Conservation (phyloP, 306 rosid genomes). For the Casuarina cunninghamiana region DNA sequence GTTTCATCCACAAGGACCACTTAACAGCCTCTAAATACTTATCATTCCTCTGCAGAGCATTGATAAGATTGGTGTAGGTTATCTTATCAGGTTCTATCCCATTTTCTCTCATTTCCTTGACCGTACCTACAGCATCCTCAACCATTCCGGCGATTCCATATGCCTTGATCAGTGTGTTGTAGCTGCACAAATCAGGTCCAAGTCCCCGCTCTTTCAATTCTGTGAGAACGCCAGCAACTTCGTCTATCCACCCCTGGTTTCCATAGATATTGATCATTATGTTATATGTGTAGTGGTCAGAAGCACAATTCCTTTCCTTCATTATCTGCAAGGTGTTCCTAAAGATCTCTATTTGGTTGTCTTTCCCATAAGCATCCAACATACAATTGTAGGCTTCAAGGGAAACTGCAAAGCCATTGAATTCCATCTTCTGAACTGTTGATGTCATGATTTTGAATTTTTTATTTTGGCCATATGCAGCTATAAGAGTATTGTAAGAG, state of each 20-base stretch:
- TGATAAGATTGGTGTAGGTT: conserved; percentile 70
- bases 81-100: conserved; percentile 82
- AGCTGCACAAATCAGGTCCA: conserved; percentile 78
- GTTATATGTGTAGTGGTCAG: conserved; percentile 85
- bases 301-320: conserved; percentile 58
- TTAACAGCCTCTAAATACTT: conserved; percentile 85
- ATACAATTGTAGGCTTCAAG: conserved; percentile 85
- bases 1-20: conserved; percentile 99
- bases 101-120: conserved; percentile 83
- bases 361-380: conserved; percentile 93
- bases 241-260: conserved; percentile 83
- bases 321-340: conserved; percentile 62
- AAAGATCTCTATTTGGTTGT: conserved; percentile 67
- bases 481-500: conserved; percentile 82
- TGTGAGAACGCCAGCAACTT: conserved; percentile 59
- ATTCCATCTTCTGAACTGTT: conserved; percentile 61
- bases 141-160: conserved; percentile 96
- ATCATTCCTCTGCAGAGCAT: conserved; percentile 68
- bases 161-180: conserved; percentile 86
- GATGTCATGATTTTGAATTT: conserved; percentile 73
- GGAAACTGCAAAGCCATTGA: conserved; percentile 84
- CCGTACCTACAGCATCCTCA: conserved; percentile 73
- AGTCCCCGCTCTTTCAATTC: conserved; percentile 74
- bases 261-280: conserved; percentile 87
- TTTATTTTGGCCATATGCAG: conserved; percentile 71